Percentiles rank a stretch among this genome's conserved stretches.
Evolutionary conservation across 345 rosid genomes (phyloP).

Genomic region (Gossypium stocksii): DNA sequence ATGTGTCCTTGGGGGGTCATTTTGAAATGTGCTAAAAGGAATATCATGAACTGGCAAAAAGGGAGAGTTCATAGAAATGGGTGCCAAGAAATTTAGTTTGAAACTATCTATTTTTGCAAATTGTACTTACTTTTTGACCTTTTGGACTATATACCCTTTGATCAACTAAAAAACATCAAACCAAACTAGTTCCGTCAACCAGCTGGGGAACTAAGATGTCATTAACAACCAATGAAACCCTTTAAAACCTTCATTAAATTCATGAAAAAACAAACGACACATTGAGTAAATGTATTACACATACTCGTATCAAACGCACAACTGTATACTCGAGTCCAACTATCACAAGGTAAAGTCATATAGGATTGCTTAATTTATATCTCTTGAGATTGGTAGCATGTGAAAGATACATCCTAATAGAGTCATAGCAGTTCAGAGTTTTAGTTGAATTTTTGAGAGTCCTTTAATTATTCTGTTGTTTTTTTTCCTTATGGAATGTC

Average conservation of each 20-base stretch:
- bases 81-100: conserved; percentile 2
- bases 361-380: background rate
- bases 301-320: no score
- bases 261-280: no score
- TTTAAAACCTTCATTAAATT: no score
- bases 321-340: no score
- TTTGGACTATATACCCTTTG: background rate
- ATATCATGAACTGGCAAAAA: conserved; percentile 12
- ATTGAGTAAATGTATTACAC: no score
- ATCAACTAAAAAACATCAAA: background rate
- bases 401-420: background rate
- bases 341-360: no score
- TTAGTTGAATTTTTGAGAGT: background rate
- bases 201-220: no score
- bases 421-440: background rate
- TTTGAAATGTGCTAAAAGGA: background rate
- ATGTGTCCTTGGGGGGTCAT: background rate
- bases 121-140: background rate
- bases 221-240: no score
- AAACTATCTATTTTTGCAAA: background rate
- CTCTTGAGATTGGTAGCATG: background rate
- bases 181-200: background rate
- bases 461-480: background rate
- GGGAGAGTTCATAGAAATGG: conserved; percentile 8
- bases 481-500: background rate